A percentile compares a stretch with the other conserved stretches of the same genome.
Evolutionary conservation across 2,329 filamentous ascomycete species (phyloP).

Genomic region (Colletotrichum scovillei): DNA sequence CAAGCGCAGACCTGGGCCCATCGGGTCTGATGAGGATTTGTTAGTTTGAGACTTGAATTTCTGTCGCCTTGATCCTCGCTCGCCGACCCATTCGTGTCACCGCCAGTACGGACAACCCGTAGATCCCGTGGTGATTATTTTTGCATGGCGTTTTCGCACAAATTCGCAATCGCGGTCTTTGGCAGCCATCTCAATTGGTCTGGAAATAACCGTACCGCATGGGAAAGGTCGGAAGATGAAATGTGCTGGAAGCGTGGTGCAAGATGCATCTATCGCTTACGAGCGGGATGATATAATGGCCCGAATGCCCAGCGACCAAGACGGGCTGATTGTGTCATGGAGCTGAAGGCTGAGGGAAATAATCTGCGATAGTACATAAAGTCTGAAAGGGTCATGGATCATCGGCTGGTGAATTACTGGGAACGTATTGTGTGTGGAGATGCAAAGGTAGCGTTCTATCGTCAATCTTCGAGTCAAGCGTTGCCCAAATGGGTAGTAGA

Average conservation of each 20-base stretch:
- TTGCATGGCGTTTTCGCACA: constrained; percentile 6
- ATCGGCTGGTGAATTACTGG: constrained; percentile 23
- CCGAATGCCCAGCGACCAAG: not conserved
- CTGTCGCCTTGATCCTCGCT: constrained; percentile 28
- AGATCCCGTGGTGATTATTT: constrained; percentile 1
- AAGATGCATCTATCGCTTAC: not conserved
- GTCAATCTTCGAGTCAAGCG: constrained; percentile 34
- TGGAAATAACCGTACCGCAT: not conserved
- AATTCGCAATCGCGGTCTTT: not conserved
- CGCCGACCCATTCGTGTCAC: not conserved
- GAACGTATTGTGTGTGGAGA: constrained; percentile 15
- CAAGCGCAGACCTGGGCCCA: constrained; percentile 15
- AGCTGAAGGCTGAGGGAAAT: constrained; percentile 17
- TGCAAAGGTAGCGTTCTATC: constrained; percentile 25
- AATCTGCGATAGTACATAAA: constrained; percentile 21
- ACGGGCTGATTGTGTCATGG: constrained; percentile 4
- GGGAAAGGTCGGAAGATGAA: not conserved
- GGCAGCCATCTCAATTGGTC: not conserved
- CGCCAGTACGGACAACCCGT: constrained; percentile 1
- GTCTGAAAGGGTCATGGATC: constrained; percentile 32
- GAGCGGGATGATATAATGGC: not conserved
- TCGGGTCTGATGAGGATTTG: constrained; percentile 10
- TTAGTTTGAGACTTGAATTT: constrained; percentile 14
- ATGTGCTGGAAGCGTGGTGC: not conserved
- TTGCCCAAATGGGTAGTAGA: constrained; percentile 24